Evolutionary conservation across 2,329 filamentous ascomycete genomes (phyloP), one percentile per base, ranked within the genome.

Genomic region (Drechslerella coelobrocha): DNA sequence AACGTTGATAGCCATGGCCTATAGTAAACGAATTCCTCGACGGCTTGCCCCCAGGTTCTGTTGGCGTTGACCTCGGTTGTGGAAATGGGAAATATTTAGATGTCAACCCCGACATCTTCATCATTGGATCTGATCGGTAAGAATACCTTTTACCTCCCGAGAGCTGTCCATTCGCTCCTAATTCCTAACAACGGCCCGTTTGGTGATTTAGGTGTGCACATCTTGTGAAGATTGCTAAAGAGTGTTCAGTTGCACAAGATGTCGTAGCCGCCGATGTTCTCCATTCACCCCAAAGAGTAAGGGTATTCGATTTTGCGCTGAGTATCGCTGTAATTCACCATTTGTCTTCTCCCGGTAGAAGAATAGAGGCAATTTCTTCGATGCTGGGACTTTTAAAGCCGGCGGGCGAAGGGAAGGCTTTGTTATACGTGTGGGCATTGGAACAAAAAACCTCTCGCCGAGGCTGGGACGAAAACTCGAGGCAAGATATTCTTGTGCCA

Each of bases 301-400:
- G 78, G 74, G 73, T 81, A 76, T 89, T 90, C 77, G 93, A 97
- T 79, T 97, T 97, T 78, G 92, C 86, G 63, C 94, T 97, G 74
- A 94, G 89, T 76, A 92, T 99, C 76, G 94, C 94, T 51, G 94
- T 97, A 9, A 83, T 97, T 29, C 94, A 97, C 80, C 94, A 99
- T 81, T 82, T 97, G 56, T 95, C 91, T 12, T 96, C 92, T 4
- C 82, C 83, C 9, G 83, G 83, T 53, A 84, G 94, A 62, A 85
- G 94, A 53, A 81, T 89, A 34, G 86, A 89, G 73, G 92, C 90
- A 26, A 85, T 97, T 17, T 80, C 81, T 51, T 84, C 85, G 41
- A 85, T 97, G 52, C 81, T 97, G 73, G 83, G 85, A 54, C 87
- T 88, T 52, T 81, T 96, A 60, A 81, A 79, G 61, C 73, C 74